Base-by-base conservation (phyloP, 371 early-diverging fungal genomes). In the Amoeboradix gromovi region DNA sequence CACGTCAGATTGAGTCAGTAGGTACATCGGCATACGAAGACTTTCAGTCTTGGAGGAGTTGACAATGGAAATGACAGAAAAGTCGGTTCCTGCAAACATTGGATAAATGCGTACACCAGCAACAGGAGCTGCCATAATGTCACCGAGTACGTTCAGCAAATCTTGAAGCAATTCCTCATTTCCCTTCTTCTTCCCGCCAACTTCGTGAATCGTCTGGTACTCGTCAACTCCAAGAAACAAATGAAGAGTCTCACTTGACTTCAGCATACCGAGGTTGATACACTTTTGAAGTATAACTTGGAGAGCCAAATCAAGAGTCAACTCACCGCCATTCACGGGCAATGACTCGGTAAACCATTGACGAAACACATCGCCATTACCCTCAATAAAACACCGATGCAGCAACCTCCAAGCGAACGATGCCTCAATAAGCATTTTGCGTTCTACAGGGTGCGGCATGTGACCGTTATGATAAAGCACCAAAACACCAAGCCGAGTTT, bases 351-450 rank as follows among this genome's bases (percentile, higher is more conserved):
- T 27, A 2, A 67, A 16, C 67, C 67, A 67, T 67, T 2, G 5
- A 2, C 2, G 5, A 27, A 67, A 67, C 2, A 12, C 67, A 28
- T 2, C 2, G 29, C 16, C 2, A 67, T 67, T 67, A 27, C 67
- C 67, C 12, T 67, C 16, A 2, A 67, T 2, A 27, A 67, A 67
- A 67, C 67, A 67, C 12, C 67, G 67, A 67, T 67, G 27, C 2
- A 67, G 67, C 67, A 67, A 67, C 17, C 67, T 12, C 67, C 67
- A 67, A 27, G 67, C 67, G 29, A 67, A 27, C 27, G 67, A 67
- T 12, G 67, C 67, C 29, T 67, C 67, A 28, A 67, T 67, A 2
- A 2, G 22, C 67, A 67, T 2, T 67, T 2, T 16, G 27, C 27
- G 2, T 28, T 67, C 67, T 29, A 67, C 67, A 67, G 67, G 67